Evolutionary conservation across 208 protist genomes (phyloP).

Genomic region (Leishmania braziliensis): DNA sequence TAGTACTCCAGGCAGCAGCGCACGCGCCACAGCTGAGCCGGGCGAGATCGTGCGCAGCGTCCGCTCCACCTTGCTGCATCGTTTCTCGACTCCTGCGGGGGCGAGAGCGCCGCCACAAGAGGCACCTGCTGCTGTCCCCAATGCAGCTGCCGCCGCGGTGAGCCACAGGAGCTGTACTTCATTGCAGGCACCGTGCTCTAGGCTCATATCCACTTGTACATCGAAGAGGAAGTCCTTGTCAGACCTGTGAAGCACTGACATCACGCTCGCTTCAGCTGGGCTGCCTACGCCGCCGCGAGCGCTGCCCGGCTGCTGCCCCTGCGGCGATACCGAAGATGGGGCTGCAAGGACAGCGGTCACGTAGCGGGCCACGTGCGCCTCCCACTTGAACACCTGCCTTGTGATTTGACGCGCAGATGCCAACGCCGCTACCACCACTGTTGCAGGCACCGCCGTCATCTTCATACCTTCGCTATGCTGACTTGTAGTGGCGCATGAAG

Average conservation of each 20-base stretch:
- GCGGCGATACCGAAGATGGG: neutral
- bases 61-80: slow-evolving; percentile 10
- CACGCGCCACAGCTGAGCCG: slow-evolving; percentile 2
- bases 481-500: neutral
- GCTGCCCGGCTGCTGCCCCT: neutral
- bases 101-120: neutral
- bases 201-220: slow-evolving; percentile 11
- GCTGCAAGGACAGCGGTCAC: slow-evolving; percentile 3
- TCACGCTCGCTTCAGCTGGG: neutral
- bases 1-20: slow-evolving; percentile 30
- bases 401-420: slow-evolving; percentile 2
- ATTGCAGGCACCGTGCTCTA: slow-evolving; percentile 23
- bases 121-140: neutral
- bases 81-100: slow-evolving; percentile 2
- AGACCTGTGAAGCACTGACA: neutral
- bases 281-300: neutral
- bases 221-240: slow-evolving; percentile 3
- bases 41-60: slow-evolving; percentile 14
- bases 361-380: slow-evolving; percentile 23
- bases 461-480: neutral
- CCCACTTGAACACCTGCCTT: slow-evolving; percentile 26
- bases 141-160: neutral
- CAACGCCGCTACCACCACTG: neutral
- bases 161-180: slow-evolving; percentile 25
- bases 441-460: neutral